These are phyloP conservation scores for Zelopaecilomyces penicillatus DNA, from an alignment of 2,329 filamentous ascomycete genomes.

Conservation along the genomic window DNA sequence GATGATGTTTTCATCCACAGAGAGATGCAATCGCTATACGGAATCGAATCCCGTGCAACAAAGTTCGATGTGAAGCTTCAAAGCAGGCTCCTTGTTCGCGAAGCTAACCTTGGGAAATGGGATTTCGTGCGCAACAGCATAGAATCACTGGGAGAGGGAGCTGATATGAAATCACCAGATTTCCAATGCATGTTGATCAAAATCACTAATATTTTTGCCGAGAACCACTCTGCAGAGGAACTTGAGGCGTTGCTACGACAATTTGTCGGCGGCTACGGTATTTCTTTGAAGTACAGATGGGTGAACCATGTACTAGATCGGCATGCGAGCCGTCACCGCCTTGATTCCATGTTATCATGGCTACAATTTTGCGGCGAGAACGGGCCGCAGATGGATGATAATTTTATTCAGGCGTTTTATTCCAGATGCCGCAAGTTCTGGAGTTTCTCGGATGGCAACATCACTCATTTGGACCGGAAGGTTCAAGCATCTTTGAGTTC, in stretches of 20 bases:
- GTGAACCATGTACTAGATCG: slow-evolving; percentile 22
- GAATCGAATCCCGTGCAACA: slow-evolving; percentile 11
- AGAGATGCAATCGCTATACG: slow-evolving; percentile 17
- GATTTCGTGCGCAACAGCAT: slow-evolving; percentile 15
- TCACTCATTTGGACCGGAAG: slow-evolving; percentile 9
- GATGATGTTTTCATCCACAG: slow-evolving; percentile 17
- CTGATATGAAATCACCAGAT: slow-evolving; percentile 11
- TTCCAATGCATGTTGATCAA: slow-evolving; percentile 19
- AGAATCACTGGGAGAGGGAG: slow-evolving; percentile 12
- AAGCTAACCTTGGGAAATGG: slow-evolving; percentile 22
- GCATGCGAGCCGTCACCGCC: slow-evolving; percentile 21
- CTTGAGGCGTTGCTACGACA: slow-evolving; percentile 21
- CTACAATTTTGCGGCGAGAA: slow-evolving; percentile 22
- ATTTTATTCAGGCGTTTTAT: slow-evolving; percentile 20
- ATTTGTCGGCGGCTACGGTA: slow-evolving; percentile 16
- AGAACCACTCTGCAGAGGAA: slow-evolving; percentile 16
- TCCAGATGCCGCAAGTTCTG: slow-evolving; percentile 24
- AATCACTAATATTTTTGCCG: slow-evolving; percentile 27
- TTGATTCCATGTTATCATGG: slow-evolving; percentile 21
- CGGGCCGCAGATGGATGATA: slow-evolving; percentile 20
- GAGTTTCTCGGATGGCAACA: slow-evolving; percentile 23
- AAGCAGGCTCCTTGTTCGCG: slow-evolving; percentile 17
- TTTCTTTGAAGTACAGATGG: slow-evolving; percentile 20
- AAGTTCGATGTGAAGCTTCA: slow-evolving; percentile 20
- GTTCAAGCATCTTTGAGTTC: neutral